phyloP scores from a whole-genome alignment of 345 rosid species.

The Eucalyptus cloeziana region DNA sequence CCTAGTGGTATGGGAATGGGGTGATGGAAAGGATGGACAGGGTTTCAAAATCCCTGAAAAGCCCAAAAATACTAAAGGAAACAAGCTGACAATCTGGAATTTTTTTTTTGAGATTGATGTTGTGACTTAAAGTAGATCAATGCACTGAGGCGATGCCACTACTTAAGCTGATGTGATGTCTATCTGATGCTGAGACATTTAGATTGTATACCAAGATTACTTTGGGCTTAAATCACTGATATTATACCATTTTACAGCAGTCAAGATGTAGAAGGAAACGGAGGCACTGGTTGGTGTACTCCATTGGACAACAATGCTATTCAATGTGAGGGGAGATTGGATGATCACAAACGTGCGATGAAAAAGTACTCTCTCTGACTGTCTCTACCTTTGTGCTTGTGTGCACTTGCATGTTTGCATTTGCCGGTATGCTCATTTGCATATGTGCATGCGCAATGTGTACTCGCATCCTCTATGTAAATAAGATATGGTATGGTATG shows the following conservation, averaged over 20 bases:
- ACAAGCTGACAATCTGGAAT: neutral
- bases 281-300: slow-evolving; percentile 16
- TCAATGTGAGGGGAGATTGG: slow-evolving; percentile 9
- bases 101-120: neutral
- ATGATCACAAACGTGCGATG: slow-evolving; percentile 27
- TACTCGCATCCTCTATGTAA: neutral
- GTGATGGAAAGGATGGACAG: neutral
- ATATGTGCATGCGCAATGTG: neutral
- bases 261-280: slow-evolving; percentile 21
- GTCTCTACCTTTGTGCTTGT: neutral
- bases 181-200: neutral
- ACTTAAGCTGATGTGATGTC: neutral
- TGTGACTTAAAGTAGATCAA: neutral
- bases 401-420: neutral
- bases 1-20: neutral
- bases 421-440: neutral
- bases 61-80: neutral
- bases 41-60: neutral
- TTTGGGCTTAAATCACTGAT: neutral
- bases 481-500: neutral
- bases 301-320: slow-evolving; percentile 10
- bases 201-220: neutral
- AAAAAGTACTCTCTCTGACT: slow-evolving; percentile 34
- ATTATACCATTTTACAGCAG: slow-evolving; percentile 14
- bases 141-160: neutral